Evolutionary conservation across 306 rosid genomes (phyloP), one percentile per base, ranked within the genome.

Genomic region (Elaeagnus macrophylla): DNA sequence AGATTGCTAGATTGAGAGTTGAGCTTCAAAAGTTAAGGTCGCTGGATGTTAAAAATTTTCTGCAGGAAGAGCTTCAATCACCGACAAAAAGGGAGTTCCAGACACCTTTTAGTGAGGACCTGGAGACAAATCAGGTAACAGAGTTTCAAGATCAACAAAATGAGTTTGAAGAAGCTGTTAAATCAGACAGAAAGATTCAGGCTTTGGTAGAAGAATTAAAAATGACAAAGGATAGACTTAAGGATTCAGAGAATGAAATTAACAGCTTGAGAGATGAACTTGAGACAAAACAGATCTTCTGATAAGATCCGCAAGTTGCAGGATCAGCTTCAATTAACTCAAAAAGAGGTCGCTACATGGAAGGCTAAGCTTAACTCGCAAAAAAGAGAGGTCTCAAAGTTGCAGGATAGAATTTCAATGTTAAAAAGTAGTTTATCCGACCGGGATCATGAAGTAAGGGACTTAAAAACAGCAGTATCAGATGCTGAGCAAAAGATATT

Each of bases 401-500:
- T 91, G 65, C 81, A 78, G 56, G 89, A 87, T 75, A 83, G 96
- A 56, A 72, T 82, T 19, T 39, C 73, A 16, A 82, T 85, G 79
- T 49, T 87, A 57, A 91, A 69, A 79, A 16, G 65, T 35, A 87
- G 96, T 69, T 79, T 93, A 53, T 57, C 77, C 12, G 99, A 80
- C 73, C 81, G 99, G 32, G 94, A 80, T 48, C 78, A 69, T 7
- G 99, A 93, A 74, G 61, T 82, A 58, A 67, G 89, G 85, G 95
- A 87, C 56, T 77, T 93, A 72, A 93, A 93, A 72, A 60, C 76
- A 10, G 96, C 72, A 1, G 93, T 93, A 19, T 93, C 99, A 2
- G 99, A 93, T 64, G 96, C 99, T 0, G 96, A 93, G 85, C 62
- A 82, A 78, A 93, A 93, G 67, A 84, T 93, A 49, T 93, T 93